Base-by-base conservation (phyloP, 192 early-diverging fungal genomes). In the Diversispora epigaea region DNA sequence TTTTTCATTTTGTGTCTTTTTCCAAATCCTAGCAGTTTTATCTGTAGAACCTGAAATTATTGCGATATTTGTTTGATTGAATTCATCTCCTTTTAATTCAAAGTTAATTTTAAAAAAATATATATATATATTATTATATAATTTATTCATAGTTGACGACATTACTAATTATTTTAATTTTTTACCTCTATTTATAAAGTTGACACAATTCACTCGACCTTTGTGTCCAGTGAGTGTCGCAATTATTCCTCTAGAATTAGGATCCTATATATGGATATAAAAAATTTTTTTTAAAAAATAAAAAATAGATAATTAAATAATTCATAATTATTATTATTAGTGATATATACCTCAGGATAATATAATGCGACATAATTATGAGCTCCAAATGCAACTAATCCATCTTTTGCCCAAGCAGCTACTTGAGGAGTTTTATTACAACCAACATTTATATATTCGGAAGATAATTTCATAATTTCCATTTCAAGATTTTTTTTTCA, bases 41-140 rank as follows among this genome's bases (percentile, higher is more conserved):
- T 95, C 94, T 4, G 91, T 91, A 3, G 93, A 91, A 14, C 90
- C 95, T 15, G 92, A 91, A 21, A 94, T 85, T 3, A 95, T 79
- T 11, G 86, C 89, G 17, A 89, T 83, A 32, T 87, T 87, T 15
- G 58, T 79, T n/a, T 85, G 86, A 8, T 79, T 45, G 8, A 76
- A 67, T 55, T 84, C 85, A 8, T 81, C 57, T 12, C 79, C 78
- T 75, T 41, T 50, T 32, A 32, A 32, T 32, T 32, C 25, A 32
- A 57, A 50, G n/a, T n/a, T n/a, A n/a, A n/a, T n/a, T n/a, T n/a
- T n/a, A 7, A 25, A 41, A 49, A 7, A 43, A 17, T 14, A 58
- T 43, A n/a, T 80, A 41, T 45, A 39, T 25, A 6, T 45, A 0
- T 12, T 39, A 21, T 25, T n/a, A 8, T 43, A 12, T 25, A 40